These are phyloP conservation scores for Trichoderma lentiforme DNA, from an alignment of 2,329 filamentous ascomycete species.

Conservation along the genomic window DNA sequence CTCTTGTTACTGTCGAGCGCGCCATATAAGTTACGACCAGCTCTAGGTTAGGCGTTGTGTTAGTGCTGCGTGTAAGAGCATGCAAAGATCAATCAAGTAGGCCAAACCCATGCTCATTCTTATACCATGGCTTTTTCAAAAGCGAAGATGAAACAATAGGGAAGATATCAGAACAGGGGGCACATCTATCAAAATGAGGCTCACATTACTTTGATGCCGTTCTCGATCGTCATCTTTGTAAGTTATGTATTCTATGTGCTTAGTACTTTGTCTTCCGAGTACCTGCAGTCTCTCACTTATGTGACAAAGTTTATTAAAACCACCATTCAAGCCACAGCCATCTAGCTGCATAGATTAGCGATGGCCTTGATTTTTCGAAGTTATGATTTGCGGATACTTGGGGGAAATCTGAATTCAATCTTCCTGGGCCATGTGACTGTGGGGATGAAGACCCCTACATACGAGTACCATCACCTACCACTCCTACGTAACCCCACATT, in stretches of 20 bases:
- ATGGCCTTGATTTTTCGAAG: background rate
- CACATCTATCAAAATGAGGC: background rate
- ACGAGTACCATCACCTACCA: background rate
- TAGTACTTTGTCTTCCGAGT: background rate
- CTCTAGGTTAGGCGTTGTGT: background rate
- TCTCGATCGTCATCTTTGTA: background rate
- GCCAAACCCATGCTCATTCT: background rate
- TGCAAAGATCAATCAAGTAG: background rate
- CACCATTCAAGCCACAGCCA: background rate
- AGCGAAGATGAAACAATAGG: background rate
- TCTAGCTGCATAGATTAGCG: background rate
- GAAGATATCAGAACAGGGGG: background rate
- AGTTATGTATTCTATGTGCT: background rate
- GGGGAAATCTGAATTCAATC: background rate
- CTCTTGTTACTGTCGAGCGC: background rate
- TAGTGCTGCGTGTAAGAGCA: background rate
- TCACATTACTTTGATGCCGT: background rate
- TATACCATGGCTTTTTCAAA: background rate
- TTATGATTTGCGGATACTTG: background rate
- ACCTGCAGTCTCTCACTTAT: background rate
- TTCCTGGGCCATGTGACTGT: background rate
- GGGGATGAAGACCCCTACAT: background rate
- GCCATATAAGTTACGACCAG: background rate
- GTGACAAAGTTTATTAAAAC: background rate
- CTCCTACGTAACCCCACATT: background rate